A percentile compares a stretch with the other conserved stretches of the same genome.
Conservation (phyloP, 768 basidiomycete species). For the Lentinula aciculospora region DNA sequence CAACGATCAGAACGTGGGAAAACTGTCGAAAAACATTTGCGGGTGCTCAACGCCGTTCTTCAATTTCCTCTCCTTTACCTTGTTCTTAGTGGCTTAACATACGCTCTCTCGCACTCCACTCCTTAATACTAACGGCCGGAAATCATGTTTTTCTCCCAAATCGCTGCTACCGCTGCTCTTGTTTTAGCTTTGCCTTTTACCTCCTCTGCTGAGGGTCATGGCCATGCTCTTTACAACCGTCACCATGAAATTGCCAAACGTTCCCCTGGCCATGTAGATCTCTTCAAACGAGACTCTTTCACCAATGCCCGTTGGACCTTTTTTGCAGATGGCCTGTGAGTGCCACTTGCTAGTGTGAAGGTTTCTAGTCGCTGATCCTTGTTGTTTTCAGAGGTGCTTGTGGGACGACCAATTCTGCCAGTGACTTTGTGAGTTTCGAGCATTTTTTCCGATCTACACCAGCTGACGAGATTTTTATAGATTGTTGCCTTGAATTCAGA, state of each 20-base stretch:
- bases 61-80: neutral
- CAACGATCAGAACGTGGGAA: neutral
- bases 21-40: neutral
- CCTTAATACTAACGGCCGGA: neutral
- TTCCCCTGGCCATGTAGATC: neutral
- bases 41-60: neutral
- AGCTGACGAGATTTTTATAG: neutral
- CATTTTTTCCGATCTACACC: neutral
- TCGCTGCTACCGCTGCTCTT: neutral
- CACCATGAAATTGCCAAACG: constrained; percentile 6
- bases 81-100: neutral
- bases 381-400: neutral
- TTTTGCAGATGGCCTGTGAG: constrained; percentile 4
- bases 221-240: neutral
- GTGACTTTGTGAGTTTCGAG: constrained; percentile 2
- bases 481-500: constrained; percentile 5
- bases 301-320: constrained; percentile 5
- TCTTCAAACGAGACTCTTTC: constrained; percentile 2
- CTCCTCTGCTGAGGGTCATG: constrained; percentile 1
- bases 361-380: neutral
- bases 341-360: neutral
- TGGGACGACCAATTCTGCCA: constrained; percentile 1
- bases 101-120: neutral
- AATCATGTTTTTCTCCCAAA: neutral
- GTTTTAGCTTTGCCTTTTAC: neutral